phyloP scores from a whole-genome alignment of 495 filamentous ascomycete genomes.

The Aspergillus nanangensis region DNA sequence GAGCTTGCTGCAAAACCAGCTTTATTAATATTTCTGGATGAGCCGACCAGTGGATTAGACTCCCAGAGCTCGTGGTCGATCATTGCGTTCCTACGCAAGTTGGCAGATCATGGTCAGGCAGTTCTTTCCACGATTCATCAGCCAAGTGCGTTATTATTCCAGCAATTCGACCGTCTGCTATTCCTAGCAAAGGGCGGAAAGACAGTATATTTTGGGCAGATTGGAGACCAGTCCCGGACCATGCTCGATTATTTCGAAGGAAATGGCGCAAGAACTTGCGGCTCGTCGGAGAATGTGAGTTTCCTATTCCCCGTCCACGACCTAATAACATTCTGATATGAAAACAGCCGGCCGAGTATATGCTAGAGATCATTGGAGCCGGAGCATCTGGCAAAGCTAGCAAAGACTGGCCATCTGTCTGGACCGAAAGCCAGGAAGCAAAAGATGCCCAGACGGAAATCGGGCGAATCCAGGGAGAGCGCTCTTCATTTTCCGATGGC shows the following conservation, averaged over 20 bases:
- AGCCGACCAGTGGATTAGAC: slow-evolving; percentile 84
- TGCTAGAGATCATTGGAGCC: slow-evolving; percentile 74
- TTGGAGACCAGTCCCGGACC: slow-evolving; percentile 68
- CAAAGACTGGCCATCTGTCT: slow-evolving; percentile 72
- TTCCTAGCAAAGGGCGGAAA: slow-evolving; percentile 77
- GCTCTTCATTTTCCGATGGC: slow-evolving; percentile 17
- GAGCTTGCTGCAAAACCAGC: slow-evolving; percentile 88
- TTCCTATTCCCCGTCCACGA: no score
- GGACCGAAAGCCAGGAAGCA: slow-evolving; percentile 69
- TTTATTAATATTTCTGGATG: slow-evolving; percentile 90
- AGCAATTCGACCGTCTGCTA: slow-evolving; percentile 85
- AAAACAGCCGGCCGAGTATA: slow-evolving; percentile 75
- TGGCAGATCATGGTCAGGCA: slow-evolving; percentile 82
- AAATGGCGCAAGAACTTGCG: slow-evolving; percentile 67
- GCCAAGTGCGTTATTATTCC: slow-evolving; percentile 85
- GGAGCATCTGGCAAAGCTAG: slow-evolving; percentile 61
- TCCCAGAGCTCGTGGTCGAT: slow-evolving; percentile 86
- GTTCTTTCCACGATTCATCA: slow-evolving; percentile 95
- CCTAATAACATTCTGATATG: slow-evolving; percentile 7
- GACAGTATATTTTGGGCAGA: slow-evolving; percentile 88
- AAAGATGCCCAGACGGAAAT: slow-evolving; percentile 61
- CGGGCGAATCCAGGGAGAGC: slow-evolving; percentile 53
- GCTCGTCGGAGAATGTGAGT: slow-evolving; percentile 71
- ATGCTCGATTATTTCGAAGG: slow-evolving; percentile 73
- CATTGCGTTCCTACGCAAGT: slow-evolving; percentile 72